Percentiles rank a stretch among this genome's conserved stretches.
Evolutionary conservation across 768 basidiomycete species (phyloP).

Genomic region (Mycena rosella): DNA sequence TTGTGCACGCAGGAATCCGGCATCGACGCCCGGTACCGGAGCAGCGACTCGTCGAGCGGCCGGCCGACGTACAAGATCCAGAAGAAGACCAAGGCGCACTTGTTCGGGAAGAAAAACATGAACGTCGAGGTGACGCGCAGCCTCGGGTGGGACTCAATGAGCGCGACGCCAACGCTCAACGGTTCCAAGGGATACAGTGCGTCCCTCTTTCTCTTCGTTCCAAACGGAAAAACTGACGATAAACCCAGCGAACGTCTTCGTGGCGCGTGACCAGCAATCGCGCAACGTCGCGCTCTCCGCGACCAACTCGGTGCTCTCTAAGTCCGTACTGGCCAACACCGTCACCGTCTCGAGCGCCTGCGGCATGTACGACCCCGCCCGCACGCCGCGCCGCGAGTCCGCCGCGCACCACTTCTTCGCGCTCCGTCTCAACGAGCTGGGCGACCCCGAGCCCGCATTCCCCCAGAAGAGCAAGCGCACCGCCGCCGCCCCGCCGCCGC

Average conservation of each 20-base stretch:
- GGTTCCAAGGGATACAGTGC: constrained; percentile 34
- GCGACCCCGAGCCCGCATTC: not conserved
- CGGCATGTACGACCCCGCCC: constrained; percentile 36
- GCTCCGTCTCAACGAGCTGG: constrained; percentile 28
- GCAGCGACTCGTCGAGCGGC: constrained; percentile 25
- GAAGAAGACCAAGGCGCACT: constrained; percentile 36
- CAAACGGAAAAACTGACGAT: not conserved
- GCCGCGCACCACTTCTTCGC: constrained; percentile 37
- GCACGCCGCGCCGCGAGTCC: constrained; percentile 13
- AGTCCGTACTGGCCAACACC: constrained; percentile 8
- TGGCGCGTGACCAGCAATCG: constrained; percentile 31
- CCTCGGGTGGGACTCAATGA: constrained; percentile 34
- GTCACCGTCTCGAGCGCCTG: constrained; percentile 31
- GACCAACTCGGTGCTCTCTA: constrained; percentile 34
- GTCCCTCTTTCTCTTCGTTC: not conserved
- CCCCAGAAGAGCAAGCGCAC: not conserved
- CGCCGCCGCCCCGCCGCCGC: not conserved
- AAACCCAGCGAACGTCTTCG: constrained; percentile 26
- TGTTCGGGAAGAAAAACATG: constrained; percentile 42
- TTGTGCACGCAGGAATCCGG: constrained; percentile 16
- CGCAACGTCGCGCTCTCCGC: constrained; percentile 30
- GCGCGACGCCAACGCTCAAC: constrained; percentile 12
- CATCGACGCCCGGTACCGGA: constrained; percentile 35
- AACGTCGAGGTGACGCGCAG: constrained; percentile 34
- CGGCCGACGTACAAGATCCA: constrained; percentile 40